Percentiles rank a stretch among this genome's conserved stretches.
These are phyloP conservation scores for Blastomyces gilchristii DNA, from an alignment of 2,329 filamentous ascomycete genomes.

Conservation along the genomic window DNA sequence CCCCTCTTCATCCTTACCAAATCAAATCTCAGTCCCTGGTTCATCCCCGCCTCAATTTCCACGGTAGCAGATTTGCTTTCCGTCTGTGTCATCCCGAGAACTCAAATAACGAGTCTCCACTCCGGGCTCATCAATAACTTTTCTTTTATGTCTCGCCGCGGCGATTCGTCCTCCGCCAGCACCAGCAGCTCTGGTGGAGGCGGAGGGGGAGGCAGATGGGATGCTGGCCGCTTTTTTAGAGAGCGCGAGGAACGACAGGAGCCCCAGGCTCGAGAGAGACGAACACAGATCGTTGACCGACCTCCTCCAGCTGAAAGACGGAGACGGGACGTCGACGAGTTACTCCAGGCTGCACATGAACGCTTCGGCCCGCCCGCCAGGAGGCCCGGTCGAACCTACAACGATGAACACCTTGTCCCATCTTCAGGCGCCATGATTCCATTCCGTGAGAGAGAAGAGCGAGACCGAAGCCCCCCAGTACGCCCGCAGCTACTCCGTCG, in stretches of 20 bases:
- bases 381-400: slow-evolving; percentile 4
- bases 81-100: not conserved
- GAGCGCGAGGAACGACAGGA: slow-evolving; percentile 35
- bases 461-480: slow-evolving; percentile 46
- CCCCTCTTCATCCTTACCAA: not conserved
- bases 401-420: slow-evolving; percentile 24
- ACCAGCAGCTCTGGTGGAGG: slow-evolving; percentile 22
- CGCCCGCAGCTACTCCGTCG: slow-evolving; percentile 63
- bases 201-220: slow-evolving; percentile 26
- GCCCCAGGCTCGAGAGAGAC: slow-evolving; percentile 10
- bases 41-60: not conserved
- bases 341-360: slow-evolving; percentile 24
- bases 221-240: slow-evolving; percentile 33
- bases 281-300: slow-evolving; percentile 16
- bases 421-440: slow-evolving; percentile 45
- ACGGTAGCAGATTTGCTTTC: not conserved
- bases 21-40: not conserved
- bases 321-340: slow-evolving; percentile 10
- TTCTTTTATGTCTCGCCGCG: slow-evolving; percentile 28
- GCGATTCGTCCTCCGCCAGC: slow-evolving; percentile 27
- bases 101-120: not conserved
- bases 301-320: slow-evolving; percentile 6
- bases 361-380: slow-evolving; percentile 34
- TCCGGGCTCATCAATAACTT: not conserved
- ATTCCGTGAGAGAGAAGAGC: slow-evolving; percentile 34